Base-by-base conservation (phyloP, 495 filamentous ascomycete genomes). In the Bathelium albidoporum region DNA sequence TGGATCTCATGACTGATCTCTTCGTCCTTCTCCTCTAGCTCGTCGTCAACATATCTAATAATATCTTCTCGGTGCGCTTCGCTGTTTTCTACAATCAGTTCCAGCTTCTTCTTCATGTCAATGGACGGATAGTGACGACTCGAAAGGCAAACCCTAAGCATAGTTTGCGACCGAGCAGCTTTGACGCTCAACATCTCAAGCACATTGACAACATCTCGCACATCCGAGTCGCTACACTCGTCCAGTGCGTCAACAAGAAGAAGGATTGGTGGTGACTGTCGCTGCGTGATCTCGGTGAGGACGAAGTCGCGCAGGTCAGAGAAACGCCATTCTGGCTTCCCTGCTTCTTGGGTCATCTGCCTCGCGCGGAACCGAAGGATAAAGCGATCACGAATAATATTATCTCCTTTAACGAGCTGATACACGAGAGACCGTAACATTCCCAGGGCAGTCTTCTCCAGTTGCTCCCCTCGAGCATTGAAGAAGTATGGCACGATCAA, bases 221-320 rank as follows among this genome's bases (percentile, higher is more conserved):
- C 34, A 39, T 65, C 1, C 41, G 60, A 3, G 31, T 64, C 41
- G 32, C 70, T 64, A 52, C 75, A 75, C 61, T 78, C 75, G 65
- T 78, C 75, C 16, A 78, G 67, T 20, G 74, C 76, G 68, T 78
- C 75, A 60, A 78, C 64, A 43, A 77, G 72, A 41, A 73, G 18
- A 41, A 41, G 1, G 18, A 18, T 41, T 1, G 1, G 36, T 18
- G 9, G 9, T 41, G 18, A 41, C 0, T 41, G 18, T 41, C 1
- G 1, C 36, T 41, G 36, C 36, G 9, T 41, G 1, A 41, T 41
- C 18, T 41, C 1, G 18, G 1, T 10, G 18, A 41, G 36, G 36
- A 41, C 1, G 1, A 41, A 41, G 36, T 41, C 1, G 18, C 1
- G 1, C 36, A 41, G 18, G 18, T 41, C 36, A 10, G 36, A 41